phyloP scores from a whole-genome alignment of 2,329 filamentous ascomycete species.

The Didymella arachidicola region DNA sequence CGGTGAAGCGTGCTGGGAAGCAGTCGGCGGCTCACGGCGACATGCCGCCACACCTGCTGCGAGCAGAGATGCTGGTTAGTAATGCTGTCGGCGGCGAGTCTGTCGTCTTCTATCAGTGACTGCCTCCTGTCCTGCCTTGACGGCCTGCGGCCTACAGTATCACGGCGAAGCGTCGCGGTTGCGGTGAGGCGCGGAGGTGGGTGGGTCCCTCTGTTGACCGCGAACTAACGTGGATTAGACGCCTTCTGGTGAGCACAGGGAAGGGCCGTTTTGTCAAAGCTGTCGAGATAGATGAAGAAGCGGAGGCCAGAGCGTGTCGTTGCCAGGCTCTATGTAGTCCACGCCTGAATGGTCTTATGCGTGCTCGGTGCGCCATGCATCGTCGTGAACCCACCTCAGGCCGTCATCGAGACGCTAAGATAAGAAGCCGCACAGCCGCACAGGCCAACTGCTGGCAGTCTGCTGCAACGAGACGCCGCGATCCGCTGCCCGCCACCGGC shows the following conservation, averaged over 20 bases:
- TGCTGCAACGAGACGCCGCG: neutral
- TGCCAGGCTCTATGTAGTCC: neutral
- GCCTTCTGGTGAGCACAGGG: neutral
- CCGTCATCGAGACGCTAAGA: slow-evolving; percentile 1
- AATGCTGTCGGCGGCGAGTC: slow-evolving; percentile 11
- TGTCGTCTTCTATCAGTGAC: neutral
- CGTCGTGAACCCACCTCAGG: neutral
- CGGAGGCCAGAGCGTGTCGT: neutral
- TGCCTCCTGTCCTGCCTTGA: neutral
- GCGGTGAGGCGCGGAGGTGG: slow-evolving; percentile 25
- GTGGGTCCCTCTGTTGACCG: slow-evolving; percentile 16
- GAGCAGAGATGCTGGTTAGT: slow-evolving; percentile 9
- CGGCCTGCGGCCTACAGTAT: neutral
- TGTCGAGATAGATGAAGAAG: neutral
- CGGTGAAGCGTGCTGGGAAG: slow-evolving; percentile 5
- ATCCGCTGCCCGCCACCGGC: neutral
- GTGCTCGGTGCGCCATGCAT: neutral
- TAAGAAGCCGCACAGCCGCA: slow-evolving; percentile 4
- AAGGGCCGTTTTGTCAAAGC: neutral
- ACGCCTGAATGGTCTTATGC: neutral
- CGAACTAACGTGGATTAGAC: neutral
- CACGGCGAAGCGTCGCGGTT: slow-evolving; percentile 13
- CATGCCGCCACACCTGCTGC: slow-evolving; percentile 38
- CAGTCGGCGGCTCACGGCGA: slow-evolving; percentile 35
- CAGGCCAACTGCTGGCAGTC: neutral